phyloP scores from a whole-genome alignment of 805 yeast genomes.

The Trichomonascus vanleenenianus region DNA sequence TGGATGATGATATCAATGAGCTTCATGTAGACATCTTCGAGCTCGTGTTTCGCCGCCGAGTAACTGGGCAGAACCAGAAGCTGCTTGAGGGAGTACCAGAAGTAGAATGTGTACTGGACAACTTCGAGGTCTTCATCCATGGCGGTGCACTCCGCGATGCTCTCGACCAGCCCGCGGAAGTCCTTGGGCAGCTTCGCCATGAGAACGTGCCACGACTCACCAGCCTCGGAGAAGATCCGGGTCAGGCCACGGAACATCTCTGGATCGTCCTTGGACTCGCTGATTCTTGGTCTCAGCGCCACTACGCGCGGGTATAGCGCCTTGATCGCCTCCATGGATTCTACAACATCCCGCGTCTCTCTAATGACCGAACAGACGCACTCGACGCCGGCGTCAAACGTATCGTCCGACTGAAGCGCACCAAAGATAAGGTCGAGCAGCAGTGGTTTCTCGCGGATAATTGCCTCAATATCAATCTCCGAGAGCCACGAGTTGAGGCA shows the following conservation, averaged over 20 bases:
- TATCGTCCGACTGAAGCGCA: slow-evolving; percentile 47
- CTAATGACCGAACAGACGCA: slow-evolving; percentile 73
- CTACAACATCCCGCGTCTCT: slow-evolving; percentile 68
- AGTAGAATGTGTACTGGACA: slow-evolving; percentile 82
- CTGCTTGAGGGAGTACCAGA: slow-evolving; percentile 81
- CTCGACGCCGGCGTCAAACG: slow-evolving; percentile 80
- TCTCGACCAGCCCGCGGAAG: slow-evolving; percentile 66
- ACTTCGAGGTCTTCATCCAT: slow-evolving; percentile 80
- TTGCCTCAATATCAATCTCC: slow-evolving; percentile 68
- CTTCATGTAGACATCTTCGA: slow-evolving; percentile 48
- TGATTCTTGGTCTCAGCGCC: slow-evolving; percentile 42
- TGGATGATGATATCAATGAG: slow-evolving; percentile 53
- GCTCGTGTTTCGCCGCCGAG: slow-evolving; percentile 41
- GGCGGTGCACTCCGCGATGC: slow-evolving; percentile 61
- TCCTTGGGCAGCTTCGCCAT: slow-evolving; percentile 64
- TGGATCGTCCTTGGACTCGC: slow-evolving; percentile 38
- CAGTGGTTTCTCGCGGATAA: slow-evolving; percentile 46
- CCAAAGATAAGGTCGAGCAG: slow-evolving; percentile 62
- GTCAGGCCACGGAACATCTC: slow-evolving; percentile 65
- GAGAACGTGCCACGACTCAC: slow-evolving; percentile 89
- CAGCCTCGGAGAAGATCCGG: slow-evolving; percentile 81
- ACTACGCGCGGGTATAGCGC: slow-evolving; percentile 65
- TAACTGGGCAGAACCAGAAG: slow-evolving; percentile 55
- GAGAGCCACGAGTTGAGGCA: slow-evolving; percentile 86
- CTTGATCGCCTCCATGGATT: slow-evolving; percentile 44